Conservation (phyloP, 2,329 filamentous ascomycete genomes). For the Penicillium frequentans region DNA sequence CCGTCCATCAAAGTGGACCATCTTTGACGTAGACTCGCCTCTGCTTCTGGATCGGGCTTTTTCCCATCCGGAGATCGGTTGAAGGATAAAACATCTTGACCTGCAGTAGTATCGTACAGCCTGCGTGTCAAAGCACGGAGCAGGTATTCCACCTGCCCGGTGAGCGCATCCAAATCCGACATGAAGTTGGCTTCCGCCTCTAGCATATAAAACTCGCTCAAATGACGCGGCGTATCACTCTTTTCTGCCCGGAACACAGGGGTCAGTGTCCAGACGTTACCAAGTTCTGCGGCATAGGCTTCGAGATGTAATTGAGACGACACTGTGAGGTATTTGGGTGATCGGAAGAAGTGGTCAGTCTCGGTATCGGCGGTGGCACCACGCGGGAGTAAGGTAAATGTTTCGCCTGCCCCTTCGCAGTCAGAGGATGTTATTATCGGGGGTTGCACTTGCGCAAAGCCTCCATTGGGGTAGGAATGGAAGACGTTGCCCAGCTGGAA, state of each 20-base stretch:
- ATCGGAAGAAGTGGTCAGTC: conserved; percentile 70
- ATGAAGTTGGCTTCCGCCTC: conserved; percentile 87
- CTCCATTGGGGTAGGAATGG: conserved; percentile 60
- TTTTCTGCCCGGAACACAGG: conserved; percentile 92
- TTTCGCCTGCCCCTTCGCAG: conserved; percentile 94
- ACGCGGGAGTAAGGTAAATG: conserved; percentile 69
- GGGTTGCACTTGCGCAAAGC: conserved; percentile 70
- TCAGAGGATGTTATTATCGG: conserved; percentile 96
- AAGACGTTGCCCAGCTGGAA: conserved; percentile 75
- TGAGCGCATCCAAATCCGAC: conserved; percentile 67
- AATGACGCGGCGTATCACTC: conserved; percentile 88
- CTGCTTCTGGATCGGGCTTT: conserved; percentile 34
- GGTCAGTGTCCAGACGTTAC: conserved; percentile 89
- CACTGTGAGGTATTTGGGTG: conserved; percentile 91
- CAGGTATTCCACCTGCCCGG: conserved; percentile 78
- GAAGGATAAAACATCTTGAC: conserved; percentile 56
- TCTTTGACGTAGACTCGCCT: conserved; percentile 59
- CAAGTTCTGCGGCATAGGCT: conserved; percentile 82
- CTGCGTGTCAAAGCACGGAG: conserved; percentile 59
- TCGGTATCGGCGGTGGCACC: conserved; percentile 34
- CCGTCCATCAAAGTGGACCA: conserved; percentile 67
- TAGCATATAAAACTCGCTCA: conserved; percentile 99
- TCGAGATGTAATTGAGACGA: conserved; percentile 94
- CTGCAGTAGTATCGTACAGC: conserved; percentile 52
- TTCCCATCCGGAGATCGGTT: conserved; percentile 43